Evolutionary conservation across 2,329 filamentous ascomycete species (phyloP), one percentile per base, ranked within the genome.

Genomic region (Westerdykella sp.): DNA sequence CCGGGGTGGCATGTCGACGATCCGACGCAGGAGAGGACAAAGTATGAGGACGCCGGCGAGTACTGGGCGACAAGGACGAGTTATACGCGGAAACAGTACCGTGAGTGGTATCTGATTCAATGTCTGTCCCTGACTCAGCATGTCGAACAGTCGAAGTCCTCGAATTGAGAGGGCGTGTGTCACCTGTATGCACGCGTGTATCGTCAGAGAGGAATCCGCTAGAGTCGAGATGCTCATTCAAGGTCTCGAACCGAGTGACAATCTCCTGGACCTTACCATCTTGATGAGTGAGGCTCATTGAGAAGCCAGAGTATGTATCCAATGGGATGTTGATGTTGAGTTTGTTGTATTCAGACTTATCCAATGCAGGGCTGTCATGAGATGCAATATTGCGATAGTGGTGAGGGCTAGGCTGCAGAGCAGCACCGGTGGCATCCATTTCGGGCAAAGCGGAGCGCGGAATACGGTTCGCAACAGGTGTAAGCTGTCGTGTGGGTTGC

Each of bases 251-350:
- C n/a, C 40, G 50, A 45, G 50, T 48, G 34, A 55, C 46, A 15
- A 55, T 46, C 40, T 54, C 47, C 42, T 46, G 47, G 40, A 56
- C 44, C 56, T 60, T 62, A 59, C 61, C 55, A 38, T 60, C 45
- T 38, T 46, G 37, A 16, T 60, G 54, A 37, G 48, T 49, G 22
- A 54, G 39, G 18, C 56, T 49, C 45, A 56, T 48, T 18, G 55
- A 47, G 31, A 61, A 30, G 2, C 44, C 48, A 18, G 57, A 51
- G n/a, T 51, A 47, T 6, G 34, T 43, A 41, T 50, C 45, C 40
- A 54, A 39, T 32, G 56, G 50, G 7, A 62, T 47, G 36, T 57
- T 47, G 7, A 57, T 59, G 42, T 54, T 54, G 37, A 63, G 34
- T 12, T 49, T 52, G 28, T 44, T 40, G 15, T 50, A 48, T 34